Conservation (phyloP, 1,139 yeast genomes). For the Candida buenavistaensis region DNA sequence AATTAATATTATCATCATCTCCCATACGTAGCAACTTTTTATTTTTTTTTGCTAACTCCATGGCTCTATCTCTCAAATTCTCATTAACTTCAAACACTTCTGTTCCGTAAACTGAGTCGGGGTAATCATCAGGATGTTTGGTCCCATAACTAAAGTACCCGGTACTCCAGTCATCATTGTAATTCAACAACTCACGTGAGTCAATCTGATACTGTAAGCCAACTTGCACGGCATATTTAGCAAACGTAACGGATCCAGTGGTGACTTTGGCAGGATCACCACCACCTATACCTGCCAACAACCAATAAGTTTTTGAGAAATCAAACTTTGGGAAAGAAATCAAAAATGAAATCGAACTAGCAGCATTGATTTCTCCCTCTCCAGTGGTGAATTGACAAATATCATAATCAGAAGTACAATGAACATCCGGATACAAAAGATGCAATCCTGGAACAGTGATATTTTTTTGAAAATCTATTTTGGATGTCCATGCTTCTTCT, state of each 20-base stretch:
- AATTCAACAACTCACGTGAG: slow-evolving; percentile 43
- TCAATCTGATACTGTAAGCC: slow-evolving; percentile 59
- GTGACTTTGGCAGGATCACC: slow-evolving; percentile 53
- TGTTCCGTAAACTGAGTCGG: slow-evolving; percentile 59
- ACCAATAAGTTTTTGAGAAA: slow-evolving; percentile 57
- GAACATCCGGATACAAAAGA: slow-evolving; percentile 56
- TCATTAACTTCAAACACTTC: slow-evolving; percentile 69
- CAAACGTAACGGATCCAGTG: slow-evolving; percentile 59
- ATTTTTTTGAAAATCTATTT: slow-evolving; percentile 49
- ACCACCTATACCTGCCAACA: slow-evolving; percentile 69
- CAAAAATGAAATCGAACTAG: slow-evolving; percentile 57
- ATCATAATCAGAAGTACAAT: slow-evolving; percentile 53
- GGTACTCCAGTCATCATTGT: slow-evolving; percentile 56
- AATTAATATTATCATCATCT: slow-evolving; percentile 38
- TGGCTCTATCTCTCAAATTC: slow-evolving; percentile 58
- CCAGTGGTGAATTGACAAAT: slow-evolving; percentile 67
- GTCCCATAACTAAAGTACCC: slow-evolving; percentile 64
- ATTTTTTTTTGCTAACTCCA: slow-evolving; percentile 49
- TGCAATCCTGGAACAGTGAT: slow-evolving; percentile 64
- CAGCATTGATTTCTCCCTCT: slow-evolving; percentile 71
- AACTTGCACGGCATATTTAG: slow-evolving; percentile 64
- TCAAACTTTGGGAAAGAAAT: slow-evolving; percentile 56
- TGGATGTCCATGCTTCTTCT: slow-evolving; percentile 53
- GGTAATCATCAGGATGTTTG: slow-evolving; percentile 50
- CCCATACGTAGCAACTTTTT: slow-evolving; percentile 43